Evolutionary conservation across 2,329 filamentous ascomycete genomes (phyloP), one percentile per base, ranked within the genome.

Genomic region (Fusarium scirpi): DNA sequence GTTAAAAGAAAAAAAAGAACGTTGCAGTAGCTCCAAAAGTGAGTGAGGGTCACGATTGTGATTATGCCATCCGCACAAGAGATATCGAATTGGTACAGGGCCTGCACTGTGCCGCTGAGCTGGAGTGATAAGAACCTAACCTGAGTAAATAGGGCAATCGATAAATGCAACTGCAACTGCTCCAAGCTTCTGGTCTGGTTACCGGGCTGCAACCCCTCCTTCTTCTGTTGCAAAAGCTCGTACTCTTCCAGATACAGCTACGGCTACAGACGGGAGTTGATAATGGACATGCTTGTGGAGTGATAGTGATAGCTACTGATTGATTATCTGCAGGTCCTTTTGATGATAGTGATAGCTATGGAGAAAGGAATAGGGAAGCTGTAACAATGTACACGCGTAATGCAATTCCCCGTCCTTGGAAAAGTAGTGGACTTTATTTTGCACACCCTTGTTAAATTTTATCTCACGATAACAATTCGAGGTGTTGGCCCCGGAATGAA

Each of bases 211-310:
- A 67, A 67, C 64, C 64, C 60, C 38, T 38, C 49, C 20, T 46
- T 29, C 11, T 22, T 46, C 60, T 29, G 45, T 47, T 47, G 45
- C 45, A 47, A 54, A 16, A 45, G 24, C 52, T 48, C 52, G 22
- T 32, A 47, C 49, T 24, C 49, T 53, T 53, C 49, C 49, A 53
- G 18, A 53, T 46, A 13, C 22, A 46, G 47, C 40, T 41, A 58
- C 67, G 67, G 67, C 58, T 68, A 70, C 67, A 71, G 67, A 41
- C 67, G 67, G 67, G 58, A 68, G 62, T 52, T 67, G 62, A 54
- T 68, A 69, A 51, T 51, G 25, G 65, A 27, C 25, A 51, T 16
- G 25, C 51, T 69, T 41, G 25, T 69, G 66, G 66, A 41, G 66
- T 70, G 66, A 69, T 48, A 20, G 34, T 52, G 27, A 61, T 49